Evolutionary conservation across 2,329 filamentous ascomycete species (phyloP).

Genomic region (Colletotrichum costaricense): DNA sequence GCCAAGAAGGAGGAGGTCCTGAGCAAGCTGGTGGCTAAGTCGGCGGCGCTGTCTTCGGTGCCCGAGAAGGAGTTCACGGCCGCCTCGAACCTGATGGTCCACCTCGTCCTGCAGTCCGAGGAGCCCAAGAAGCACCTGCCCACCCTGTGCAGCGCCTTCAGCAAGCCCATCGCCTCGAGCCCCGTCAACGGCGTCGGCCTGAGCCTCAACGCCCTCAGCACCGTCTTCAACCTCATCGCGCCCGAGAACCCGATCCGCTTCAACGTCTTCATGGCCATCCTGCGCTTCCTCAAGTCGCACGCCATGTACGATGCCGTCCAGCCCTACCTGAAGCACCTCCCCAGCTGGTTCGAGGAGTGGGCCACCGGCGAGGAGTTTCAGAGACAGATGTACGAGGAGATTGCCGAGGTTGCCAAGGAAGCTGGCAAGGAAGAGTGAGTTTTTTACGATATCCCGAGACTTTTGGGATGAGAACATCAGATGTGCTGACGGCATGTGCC

Average conservation of each 20-base stretch:
- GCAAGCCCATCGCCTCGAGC: conserved; percentile 86
- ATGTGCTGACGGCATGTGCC: neutral
- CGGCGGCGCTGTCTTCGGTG: conserved; percentile 80
- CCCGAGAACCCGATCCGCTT: conserved; percentile 83
- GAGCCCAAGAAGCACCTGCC: conserved; percentile 89
- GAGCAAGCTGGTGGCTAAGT: conserved; percentile 88
- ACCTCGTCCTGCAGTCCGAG: conserved; percentile 88
- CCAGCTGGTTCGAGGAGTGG: conserved; percentile 86
- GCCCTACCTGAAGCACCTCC: conserved; percentile 84
- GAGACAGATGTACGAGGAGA: conserved; percentile 84
- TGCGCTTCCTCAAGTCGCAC: conserved; percentile 82
- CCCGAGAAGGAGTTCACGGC: conserved; percentile 97
- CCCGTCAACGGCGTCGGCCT: conserved; percentile 86
- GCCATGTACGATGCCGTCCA: conserved; percentile 86
- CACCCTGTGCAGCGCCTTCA: conserved; percentile 88
- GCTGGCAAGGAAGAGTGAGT: conserved; percentile 81
- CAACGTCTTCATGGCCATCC: conserved; percentile 89
- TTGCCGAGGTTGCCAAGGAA: conserved; percentile 84
- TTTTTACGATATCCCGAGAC: conserved; percentile 1
- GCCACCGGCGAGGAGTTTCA: conserved; percentile 83
- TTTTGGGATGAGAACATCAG: neutral
- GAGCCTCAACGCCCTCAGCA: conserved; percentile 90
- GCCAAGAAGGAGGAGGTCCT: conserved; percentile 82
- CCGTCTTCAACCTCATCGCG: conserved; percentile 94
- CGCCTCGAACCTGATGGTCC: conserved; percentile 95